These are phyloP conservation scores for Salix dunnii DNA, from an alignment of 345 rosid species.

Conservation along the genomic window DNA sequence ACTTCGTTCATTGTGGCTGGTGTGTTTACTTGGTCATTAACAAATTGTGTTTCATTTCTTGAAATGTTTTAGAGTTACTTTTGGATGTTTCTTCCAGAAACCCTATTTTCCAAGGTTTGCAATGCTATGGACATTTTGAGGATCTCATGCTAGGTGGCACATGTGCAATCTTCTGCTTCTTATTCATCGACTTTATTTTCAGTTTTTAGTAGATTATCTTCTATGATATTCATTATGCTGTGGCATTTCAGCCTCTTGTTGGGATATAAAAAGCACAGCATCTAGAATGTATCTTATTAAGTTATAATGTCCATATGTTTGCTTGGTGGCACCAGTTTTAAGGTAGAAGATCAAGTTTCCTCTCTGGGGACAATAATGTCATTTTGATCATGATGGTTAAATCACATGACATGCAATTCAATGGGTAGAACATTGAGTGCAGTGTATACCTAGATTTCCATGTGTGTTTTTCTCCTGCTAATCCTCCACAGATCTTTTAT, in stretches of 20 bases:
- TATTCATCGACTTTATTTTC: neutral
- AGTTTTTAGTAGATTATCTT: neutral
- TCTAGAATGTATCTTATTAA: neutral
- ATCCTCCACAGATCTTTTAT: neutral
- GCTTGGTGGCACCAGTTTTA: neutral
- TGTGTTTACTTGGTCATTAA: neutral
- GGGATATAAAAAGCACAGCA: neutral
- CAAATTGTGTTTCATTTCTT: neutral
- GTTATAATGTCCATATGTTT: neutral
- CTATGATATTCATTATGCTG: neutral
- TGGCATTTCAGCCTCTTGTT: neutral
- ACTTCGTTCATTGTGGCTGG: neutral
- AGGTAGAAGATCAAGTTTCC: neutral
- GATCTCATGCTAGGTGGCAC: neutral
- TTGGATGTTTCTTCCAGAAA: neutral
- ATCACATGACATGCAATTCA: neutral
- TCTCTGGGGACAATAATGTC: neutral
- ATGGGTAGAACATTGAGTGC: neutral
- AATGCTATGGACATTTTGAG: neutral
- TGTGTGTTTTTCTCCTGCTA: neutral
- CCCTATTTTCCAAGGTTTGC: too few relatives aligned
- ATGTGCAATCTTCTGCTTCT: neutral
- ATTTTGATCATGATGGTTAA: neutral
- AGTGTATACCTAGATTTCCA: neutral
- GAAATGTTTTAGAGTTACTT: neutral